A percentile compares a stretch with the other conserved stretches of the same genome.
phyloP scores from a whole-genome alignment of 1,139 yeast species.

The Arxiozyma heterogenica region DNA sequence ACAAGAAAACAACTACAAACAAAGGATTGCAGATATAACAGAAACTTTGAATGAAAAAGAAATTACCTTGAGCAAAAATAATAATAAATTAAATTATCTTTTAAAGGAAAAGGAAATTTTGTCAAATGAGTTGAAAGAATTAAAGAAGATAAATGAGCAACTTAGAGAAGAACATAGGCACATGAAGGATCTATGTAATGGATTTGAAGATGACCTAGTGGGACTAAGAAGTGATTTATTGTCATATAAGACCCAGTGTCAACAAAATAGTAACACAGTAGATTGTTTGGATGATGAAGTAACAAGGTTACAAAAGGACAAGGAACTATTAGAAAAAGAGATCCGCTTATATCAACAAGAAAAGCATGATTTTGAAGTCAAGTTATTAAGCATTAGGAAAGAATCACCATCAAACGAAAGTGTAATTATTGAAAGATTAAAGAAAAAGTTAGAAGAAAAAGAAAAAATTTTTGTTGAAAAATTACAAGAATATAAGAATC shows the following conservation, averaged over 20 bases:
- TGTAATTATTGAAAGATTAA: neutral
- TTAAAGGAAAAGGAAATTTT: slow-evolving; percentile 33
- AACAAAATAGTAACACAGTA: no score
- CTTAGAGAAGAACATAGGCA: slow-evolving; percentile 26
- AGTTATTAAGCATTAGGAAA: neutral
- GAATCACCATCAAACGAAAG: neutral
- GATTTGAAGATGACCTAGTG: neutral
- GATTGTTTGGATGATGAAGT: neutral
- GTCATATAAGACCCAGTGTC: neutral
- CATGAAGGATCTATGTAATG: slow-evolving; percentile 2
- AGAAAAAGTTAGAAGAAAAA: neutral
- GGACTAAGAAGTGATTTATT: neutral
- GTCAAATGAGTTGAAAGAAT: slow-evolving; percentile 30
- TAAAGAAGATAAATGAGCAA: slow-evolving; percentile 32
- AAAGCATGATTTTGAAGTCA: neutral
- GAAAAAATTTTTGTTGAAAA: neutral
- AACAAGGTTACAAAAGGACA: neutral
- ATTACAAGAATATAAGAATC: slow-evolving; percentile 2
- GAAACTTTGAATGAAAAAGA: neutral
- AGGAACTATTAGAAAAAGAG: neutral
- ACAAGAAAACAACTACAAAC: slow-evolving; percentile 20
- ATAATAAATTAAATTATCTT: slow-evolving; percentile 30
- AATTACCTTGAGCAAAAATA: slow-evolving; percentile 18
- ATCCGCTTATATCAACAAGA: neutral
- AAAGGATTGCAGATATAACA: neutral